A percentile compares a stretch with the other conserved stretches of the same genome.
These are phyloP conservation scores for Dillenia turbinata DNA, from an alignment of 164 flowering plant genomes.

Conservation along the genomic window DNA sequence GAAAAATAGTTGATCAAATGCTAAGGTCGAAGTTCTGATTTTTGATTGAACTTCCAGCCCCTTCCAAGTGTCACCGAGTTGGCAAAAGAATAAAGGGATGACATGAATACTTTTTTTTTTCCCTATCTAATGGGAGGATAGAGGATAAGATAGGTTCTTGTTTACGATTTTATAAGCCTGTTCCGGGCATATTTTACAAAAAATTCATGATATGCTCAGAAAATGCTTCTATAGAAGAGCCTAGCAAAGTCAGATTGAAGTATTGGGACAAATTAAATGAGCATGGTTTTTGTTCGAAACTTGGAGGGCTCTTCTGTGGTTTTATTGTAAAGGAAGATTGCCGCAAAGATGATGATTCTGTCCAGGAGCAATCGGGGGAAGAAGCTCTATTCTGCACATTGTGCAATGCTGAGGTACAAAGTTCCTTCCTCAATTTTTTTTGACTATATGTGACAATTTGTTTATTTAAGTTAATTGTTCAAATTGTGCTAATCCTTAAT, in stretches of 20 bases:
- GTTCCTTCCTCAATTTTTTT: constrained; percentile 1
- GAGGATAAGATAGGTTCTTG: neutral
- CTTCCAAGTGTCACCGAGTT: neutral
- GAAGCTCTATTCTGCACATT: constrained; percentile 92
- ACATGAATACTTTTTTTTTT: neutral
- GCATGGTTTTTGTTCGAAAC: constrained; percentile 37
- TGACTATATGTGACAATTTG: neutral
- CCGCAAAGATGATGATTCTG: constrained; percentile 52
- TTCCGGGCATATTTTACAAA: neutral
- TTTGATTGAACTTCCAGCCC: no score
- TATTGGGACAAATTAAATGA: constrained; percentile 29
- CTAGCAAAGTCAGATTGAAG: constrained; percentile 34
- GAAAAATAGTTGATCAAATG: no score
- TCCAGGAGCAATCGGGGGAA: constrained; percentile 49
- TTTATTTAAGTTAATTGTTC: neutral
- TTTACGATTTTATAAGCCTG: neutral
- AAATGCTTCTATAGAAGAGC: constrained; percentile 45
- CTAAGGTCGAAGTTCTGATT: no score
- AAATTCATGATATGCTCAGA: constrained; percentile 24
- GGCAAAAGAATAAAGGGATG: neutral
- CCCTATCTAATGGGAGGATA: no score
- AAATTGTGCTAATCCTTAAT: no score
- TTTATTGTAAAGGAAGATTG: constrained; percentile 73
- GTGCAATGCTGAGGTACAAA: constrained; percentile 89
- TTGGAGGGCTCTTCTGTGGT: constrained; percentile 62